A percentile compares a stretch with the other conserved stretches of the same genome.
Conservation (phyloP, 2,329 filamentous ascomycete genomes). For the Colletotrichum camelliae region DNA sequence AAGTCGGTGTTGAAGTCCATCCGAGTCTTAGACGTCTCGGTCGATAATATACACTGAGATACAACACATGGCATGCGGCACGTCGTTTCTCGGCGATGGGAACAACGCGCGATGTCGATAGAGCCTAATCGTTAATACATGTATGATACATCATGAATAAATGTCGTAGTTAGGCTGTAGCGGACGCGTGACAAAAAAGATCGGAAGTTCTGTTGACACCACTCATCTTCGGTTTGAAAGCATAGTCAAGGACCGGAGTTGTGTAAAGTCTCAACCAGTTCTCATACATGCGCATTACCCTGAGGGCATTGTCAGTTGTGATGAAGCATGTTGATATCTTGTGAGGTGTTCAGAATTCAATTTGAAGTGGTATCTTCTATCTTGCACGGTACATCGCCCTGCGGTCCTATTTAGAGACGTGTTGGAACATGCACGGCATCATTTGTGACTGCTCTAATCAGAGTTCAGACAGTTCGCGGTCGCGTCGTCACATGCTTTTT, state of each 20-base stretch:
- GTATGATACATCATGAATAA: no score
- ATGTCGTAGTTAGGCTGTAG: no score
- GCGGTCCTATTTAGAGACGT: background rate
- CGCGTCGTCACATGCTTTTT: background rate
- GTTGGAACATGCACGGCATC: background rate
- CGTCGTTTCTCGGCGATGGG: accelerated
- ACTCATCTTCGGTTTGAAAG: no score
- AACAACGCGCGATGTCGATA: background rate
- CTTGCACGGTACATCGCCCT: background rate
- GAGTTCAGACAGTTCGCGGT: background rate
- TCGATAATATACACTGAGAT: background rate
- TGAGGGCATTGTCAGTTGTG: background rate
- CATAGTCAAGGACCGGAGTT: no score
- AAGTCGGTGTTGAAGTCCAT: background rate
- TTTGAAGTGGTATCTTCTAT: background rate
- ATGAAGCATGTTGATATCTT: background rate
- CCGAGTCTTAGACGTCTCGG: background rate
- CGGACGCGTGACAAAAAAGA: no score
- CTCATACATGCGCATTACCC: accelerated
- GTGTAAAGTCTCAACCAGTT: background rate
- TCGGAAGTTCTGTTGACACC: no score
- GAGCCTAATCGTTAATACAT: background rate
- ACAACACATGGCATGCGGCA: background rate
- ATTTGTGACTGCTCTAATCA: background rate
- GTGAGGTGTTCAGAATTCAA: background rate